phyloP scores from a whole-genome alignment of 139 green algal genomes.

The Chlamydomonas applanata region DNA sequence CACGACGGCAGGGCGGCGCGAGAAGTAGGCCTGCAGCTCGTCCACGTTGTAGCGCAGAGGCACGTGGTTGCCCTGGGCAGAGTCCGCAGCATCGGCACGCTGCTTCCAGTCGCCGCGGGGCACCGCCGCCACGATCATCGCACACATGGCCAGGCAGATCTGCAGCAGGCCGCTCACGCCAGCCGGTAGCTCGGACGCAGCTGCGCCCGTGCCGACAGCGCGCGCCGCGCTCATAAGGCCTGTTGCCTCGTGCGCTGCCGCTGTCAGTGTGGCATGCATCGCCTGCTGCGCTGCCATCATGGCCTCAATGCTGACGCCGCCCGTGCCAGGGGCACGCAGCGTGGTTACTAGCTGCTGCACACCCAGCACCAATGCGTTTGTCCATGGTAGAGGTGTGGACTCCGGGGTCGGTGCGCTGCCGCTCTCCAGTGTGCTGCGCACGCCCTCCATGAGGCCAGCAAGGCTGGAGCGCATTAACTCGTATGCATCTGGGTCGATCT shows the following conservation, averaged over 20 bases:
- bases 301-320: constrained; percentile 13
- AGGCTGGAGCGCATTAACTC: constrained; percentile 17
- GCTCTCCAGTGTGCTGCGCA: background rate
- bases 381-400: constrained; percentile 13
- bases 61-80: background rate
- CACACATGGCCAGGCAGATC: constrained; percentile 19
- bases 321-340: constrained; percentile 9
- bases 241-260: background rate
- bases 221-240: background rate
- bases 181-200: background rate
- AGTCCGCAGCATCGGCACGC: background rate
- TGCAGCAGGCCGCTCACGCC: constrained; percentile 13
- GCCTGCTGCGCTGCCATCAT: constrained; percentile 43
- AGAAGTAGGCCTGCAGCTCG: constrained; percentile 41
- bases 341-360: constrained; percentile 47
- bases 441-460: constrained; percentile 9
- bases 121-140: constrained; percentile 35
- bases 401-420: too few species aligned
- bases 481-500: constrained; percentile 37
- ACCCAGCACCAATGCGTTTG: constrained; percentile 44
- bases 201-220: background rate
- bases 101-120: constrained; percentile 7
- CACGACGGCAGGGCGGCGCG: constrained; percentile 24
- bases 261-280: constrained; percentile 14
- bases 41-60: constrained; percentile 40